Evolutionary conservation across 2,329 filamentous ascomycete genomes (phyloP).

Genomic region (Emmonsiellopsis sp.): DNA sequence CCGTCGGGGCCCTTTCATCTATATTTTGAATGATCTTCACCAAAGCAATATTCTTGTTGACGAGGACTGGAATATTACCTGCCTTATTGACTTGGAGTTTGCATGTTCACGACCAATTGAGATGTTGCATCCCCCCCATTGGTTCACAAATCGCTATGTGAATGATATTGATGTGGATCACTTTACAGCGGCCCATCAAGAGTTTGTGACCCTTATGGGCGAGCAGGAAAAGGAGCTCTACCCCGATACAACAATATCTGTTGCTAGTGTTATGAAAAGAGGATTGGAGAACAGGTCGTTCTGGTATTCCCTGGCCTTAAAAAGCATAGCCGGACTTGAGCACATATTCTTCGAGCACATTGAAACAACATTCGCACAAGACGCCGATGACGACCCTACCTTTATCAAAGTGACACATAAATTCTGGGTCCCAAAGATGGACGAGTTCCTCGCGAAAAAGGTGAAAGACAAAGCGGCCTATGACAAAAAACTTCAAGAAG

Average conservation of each 20-base stretch:
- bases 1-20: constrained; percentile 25
- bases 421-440: constrained; percentile 14
- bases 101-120: constrained; percentile 22
- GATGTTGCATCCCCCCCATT: constrained; percentile 19
- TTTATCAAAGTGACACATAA: constrained; percentile 14
- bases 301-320: constrained; percentile 1
- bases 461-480: constrained; percentile 6
- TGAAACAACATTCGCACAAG: constrained; percentile 9
- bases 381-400: constrained; percentile 8
- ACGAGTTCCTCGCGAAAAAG: constrained; percentile 4
- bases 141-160: constrained; percentile 15
- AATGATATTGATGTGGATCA: constrained; percentile 11
- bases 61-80: constrained; percentile 23
- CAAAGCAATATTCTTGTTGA: constrained; percentile 28
- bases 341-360: background rate
- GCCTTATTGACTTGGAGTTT: constrained; percentile 25
- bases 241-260: background rate
- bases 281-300: background rate
- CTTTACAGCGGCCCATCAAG: constrained; percentile 4
- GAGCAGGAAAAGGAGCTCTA: constrained; percentile 4
- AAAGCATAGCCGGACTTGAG: background rate
- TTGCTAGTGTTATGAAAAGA: constrained; percentile 3
- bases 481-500: constrained; percentile 4
- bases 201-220: constrained; percentile 9
- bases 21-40: constrained; percentile 31